Evolutionary conservation across 2,329 filamentous ascomycete genomes (phyloP).

Genomic region (Fusarium dimerum): DNA sequence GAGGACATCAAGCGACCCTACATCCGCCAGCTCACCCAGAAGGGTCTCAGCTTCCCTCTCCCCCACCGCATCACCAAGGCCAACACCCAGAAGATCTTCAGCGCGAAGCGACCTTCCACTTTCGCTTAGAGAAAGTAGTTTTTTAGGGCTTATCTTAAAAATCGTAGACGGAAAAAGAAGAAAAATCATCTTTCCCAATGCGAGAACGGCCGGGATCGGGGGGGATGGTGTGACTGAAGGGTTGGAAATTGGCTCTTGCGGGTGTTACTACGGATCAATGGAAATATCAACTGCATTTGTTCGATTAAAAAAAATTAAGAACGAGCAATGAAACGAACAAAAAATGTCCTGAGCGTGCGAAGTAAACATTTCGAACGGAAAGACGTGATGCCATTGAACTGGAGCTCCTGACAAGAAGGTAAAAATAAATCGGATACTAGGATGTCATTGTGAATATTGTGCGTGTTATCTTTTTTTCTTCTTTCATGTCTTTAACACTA

Average conservation of each 20-base stretch:
- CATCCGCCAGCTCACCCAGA: conserved; percentile 97
- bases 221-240: conserved; percentile 33
- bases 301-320: conserved; percentile 38
- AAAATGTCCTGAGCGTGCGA: conserved; percentile 33
- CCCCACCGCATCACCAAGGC: conserved; percentile 91
- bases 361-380: conserved; percentile 1
- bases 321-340: conserved; percentile 49
- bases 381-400: conserved; percentile 32
- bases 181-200: too few relatives aligned
- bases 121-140: conserved; percentile 75
- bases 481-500: neutral
- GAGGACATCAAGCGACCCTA: conserved; percentile 97
- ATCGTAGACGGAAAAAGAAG: too few relatives aligned
- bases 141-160: conserved; percentile 47
- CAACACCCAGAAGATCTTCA: conserved; percentile 87
- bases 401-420: conserved; percentile 24
- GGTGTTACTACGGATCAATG: conserved; percentile 64
- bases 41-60: conserved; percentile 97
- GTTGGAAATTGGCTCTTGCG: conserved; percentile 53
- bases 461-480: too few relatives aligned
- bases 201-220: too few relatives aligned
- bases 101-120: conserved; percentile 89
- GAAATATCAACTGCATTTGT: conserved; percentile 62
- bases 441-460: conserved; percentile 15
- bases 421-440: conserved; percentile 6